Base-by-base conservation (phyloP, 2,329 filamentous ascomycete genomes). In the Diaporthe australafricana region DNA sequence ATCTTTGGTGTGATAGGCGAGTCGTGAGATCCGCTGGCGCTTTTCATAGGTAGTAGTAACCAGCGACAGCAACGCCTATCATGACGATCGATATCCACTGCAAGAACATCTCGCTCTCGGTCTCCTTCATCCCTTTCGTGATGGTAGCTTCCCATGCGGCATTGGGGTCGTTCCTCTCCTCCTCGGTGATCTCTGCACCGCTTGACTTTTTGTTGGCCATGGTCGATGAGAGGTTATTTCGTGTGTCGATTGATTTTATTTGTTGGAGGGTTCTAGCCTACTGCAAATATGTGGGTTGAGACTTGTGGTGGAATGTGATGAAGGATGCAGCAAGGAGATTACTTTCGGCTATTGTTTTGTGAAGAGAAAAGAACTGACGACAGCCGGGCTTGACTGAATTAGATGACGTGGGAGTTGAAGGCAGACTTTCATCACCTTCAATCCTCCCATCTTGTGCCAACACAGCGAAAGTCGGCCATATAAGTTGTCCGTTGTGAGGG, bases 91-190 rank as follows among this genome's bases (percentile, higher is more conserved):
- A 72, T 3, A 72, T 20, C 72, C 72, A 73, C 11, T 73, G 72
- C 16, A 73, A 35, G 35, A 73, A 40, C 72, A 73, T 73, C n/a
- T 73, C 57, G 38, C 38, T 66, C 30, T 73, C 72, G 9, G 72
- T 73, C 3, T 73, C 72, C 57, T 73, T 72, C 72, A 73, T 73
- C 8, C 72, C 65, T 25, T 73, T 65, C 17, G 72, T 73, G 20
- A 73, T 53, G 9, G 72, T 73, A 12, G 72, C 72, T 30, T 73
- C 72, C 72, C 72, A 73, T 4, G 72, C 69, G 5, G 56, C 72
- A 25, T 60, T 27, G 22, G 72, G 72, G 25, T n/a, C 60, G 5
- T 38, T 22, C 25, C 65, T 72, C 57, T 73, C 72, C 14, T 25
- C 72, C 55, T 73, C 72, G 0, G 72, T 62, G 8, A 73, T 73